Evolutionary conservation across 371 early-diverging fungal species (phyloP).

Genomic region (Mortierella sp.): DNA sequence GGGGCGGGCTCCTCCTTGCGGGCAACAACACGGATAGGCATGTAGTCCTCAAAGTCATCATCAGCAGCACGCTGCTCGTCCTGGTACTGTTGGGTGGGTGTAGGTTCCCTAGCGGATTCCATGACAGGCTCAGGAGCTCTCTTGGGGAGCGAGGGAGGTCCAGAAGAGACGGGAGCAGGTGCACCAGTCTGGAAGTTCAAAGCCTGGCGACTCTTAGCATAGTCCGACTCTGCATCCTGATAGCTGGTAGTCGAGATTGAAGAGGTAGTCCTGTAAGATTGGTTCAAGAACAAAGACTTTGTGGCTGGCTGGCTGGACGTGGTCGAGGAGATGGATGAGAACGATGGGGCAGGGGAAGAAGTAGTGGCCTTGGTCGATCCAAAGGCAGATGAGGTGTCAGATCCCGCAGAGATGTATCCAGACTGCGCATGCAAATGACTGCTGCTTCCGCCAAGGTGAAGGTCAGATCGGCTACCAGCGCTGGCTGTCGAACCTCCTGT

Average conservation of each 20-base stretch:
- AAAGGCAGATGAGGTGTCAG: conserved; percentile 49
- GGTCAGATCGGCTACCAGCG: conserved; percentile 21
- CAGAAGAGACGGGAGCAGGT: conserved; percentile 4
- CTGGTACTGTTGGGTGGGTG: conserved; percentile 10
- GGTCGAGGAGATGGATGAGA: conserved; percentile 45
- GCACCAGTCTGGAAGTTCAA: conserved; percentile 49
- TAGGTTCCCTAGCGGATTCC: neutral
- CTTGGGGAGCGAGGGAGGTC: conserved; percentile 36
- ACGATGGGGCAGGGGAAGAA: conserved; percentile 47
- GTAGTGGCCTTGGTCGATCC: conserved; percentile 54
- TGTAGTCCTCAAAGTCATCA: conserved; percentile 37
- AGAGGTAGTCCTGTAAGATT: conserved; percentile 28
- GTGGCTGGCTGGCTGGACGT: conserved; percentile 38
- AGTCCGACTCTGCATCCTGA: conserved; percentile 37
- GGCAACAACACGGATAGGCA: conserved; percentile 49
- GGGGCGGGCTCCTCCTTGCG: conserved; percentile 29
- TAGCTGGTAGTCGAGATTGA: neutral
- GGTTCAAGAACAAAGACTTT: conserved; percentile 46
- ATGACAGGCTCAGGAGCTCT: conserved; percentile 25
- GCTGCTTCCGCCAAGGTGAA: neutral
- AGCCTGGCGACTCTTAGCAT: conserved; percentile 43
- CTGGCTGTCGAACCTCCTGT: conserved; percentile 48
- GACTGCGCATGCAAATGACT: conserved; percentile 15
- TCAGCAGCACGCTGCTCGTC: neutral
- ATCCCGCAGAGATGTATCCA: conserved; percentile 36